Evolutionary conservation across 1,284 basidiomycete species (phyloP).

Genomic region (Heterobasidion occidentale): DNA sequence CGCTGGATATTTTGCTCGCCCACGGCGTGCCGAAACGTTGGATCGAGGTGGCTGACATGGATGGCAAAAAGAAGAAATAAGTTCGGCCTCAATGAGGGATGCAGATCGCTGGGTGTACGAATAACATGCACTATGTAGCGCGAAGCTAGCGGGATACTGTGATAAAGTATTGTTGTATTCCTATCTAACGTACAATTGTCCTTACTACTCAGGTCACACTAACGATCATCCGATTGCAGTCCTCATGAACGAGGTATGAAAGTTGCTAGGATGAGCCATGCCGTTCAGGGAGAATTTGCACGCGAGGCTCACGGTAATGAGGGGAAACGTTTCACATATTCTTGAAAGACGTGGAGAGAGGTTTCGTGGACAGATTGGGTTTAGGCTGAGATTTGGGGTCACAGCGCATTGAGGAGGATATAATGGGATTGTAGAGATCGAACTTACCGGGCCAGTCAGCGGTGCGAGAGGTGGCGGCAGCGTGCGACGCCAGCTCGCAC

Average conservation of each 20-base stretch:
- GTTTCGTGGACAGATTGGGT: slow-evolving; percentile 15
- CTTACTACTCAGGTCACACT: too few relatives aligned
- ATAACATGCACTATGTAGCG: too few relatives aligned
- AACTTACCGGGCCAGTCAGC: background rate
- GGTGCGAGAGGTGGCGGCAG: background rate
- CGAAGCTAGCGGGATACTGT: too few relatives aligned
- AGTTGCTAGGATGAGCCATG: background rate
- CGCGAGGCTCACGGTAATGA: background rate
- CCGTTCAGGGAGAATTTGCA: background rate
- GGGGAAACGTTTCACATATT: background rate
- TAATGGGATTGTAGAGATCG: background rate
- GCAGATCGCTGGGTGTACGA: too few relatives aligned
- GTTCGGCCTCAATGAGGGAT: too few relatives aligned
- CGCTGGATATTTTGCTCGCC: slow-evolving; percentile 55
- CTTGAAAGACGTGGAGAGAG: slow-evolving; percentile 15
- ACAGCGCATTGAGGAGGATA: background rate
- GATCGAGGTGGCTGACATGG: slow-evolving; percentile 49
- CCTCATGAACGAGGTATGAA: background rate
- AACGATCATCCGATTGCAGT: too few relatives aligned
- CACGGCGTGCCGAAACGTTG: slow-evolving; percentile 76
- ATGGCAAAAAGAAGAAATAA: slow-evolving; percentile 30
- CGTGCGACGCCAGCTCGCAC: background rate
- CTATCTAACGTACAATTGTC: too few relatives aligned
- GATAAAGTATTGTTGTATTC: too few relatives aligned
- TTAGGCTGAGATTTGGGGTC: background rate